Base-by-base conservation (phyloP, 176 grass and related monocot species). In the Guadua angustifolia region DNA sequence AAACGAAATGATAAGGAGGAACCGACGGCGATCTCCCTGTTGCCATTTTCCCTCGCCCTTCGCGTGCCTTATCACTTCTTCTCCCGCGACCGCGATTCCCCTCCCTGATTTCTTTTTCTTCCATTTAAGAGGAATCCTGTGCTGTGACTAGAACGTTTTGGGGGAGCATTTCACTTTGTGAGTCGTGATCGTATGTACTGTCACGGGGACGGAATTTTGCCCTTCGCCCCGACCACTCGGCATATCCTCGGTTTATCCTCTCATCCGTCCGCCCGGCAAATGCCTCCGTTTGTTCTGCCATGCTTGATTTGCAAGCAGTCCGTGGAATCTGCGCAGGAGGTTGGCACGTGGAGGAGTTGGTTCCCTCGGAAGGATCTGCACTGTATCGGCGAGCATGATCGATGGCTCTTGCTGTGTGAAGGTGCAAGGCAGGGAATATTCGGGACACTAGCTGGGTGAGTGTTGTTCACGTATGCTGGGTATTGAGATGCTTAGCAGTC, bases 181-280 rank as follows among this genome's bases (percentile, higher is more conserved):
- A 60, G 25, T 22, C 21, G 55, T 60, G 55, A 59, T 62, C 36
- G 66, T 43, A 3, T 2, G 51, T 1, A 29, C 29, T 0, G 29
- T 1, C 47, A 15, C 16, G 65, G 22, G 16, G 49, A 22, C 33
- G 16, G 21, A 56, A 75, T 74, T 2, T 56, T 24, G 47, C 38
- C 29, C 5, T 50, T 50, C 51, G 5, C 16, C 66, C 1, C 40
- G 69, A 63, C 63, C 29, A 29, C 29, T 29, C 29, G 17, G 58
- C 75, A 86, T 73, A 79, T 86, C 32, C 84, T 62, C 29, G 74
- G 83, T 86, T 86, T 86, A 86, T 86, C 66, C 83, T 29, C 68
- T 80, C 12, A 36, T 59, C 21, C 26, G 72, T 82, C 73, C 73
- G 68, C 8, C 52, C 52, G 52, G 35, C 68, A 11, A 53, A 39